These are phyloP conservation scores for Rhododendron vialii DNA, from an alignment of 148 eudicot species.

Conservation along the genomic window DNA sequence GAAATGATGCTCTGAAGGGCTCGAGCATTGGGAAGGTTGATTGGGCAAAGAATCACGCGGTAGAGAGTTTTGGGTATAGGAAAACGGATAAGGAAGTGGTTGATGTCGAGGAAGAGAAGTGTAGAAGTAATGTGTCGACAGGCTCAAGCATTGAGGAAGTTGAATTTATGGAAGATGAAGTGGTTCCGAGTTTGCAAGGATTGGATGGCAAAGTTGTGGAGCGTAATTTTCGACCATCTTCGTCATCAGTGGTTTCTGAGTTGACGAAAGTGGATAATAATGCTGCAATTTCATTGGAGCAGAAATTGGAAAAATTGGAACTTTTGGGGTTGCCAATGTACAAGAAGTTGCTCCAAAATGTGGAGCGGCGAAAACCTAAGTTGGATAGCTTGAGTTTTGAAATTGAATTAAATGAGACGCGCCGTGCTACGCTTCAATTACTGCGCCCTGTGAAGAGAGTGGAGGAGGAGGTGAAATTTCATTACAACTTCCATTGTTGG, in stretches of 20 bases:
- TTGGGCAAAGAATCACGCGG: constrained; percentile 15
- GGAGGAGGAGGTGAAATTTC: constrained; percentile 38
- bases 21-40: constrained; percentile 39
- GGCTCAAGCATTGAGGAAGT: constrained; percentile 43
- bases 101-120: constrained; percentile 15
- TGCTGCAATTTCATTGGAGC: constrained; percentile 19
- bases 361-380: constrained; percentile 28
- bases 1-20: constrained; percentile 32
- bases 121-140: constrained; percentile 24
- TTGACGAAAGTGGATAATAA: constrained; percentile 24
- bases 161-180: constrained; percentile 31
- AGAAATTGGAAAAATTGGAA: constrained; percentile 14
- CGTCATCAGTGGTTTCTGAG: constrained; percentile 31
- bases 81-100: constrained; percentile 32
- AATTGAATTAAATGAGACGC: constrained; percentile 35
- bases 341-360: constrained; percentile 38
- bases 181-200: constrained; percentile 9
- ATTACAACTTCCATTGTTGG: background rate
- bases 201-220: constrained; percentile 25
- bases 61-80: constrained; percentile 14
- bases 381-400: constrained; percentile 29
- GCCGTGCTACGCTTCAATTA: constrained; percentile 11
- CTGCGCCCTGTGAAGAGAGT: constrained; percentile 35
- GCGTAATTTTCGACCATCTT: constrained; percentile 19
- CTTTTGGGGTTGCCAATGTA: constrained; percentile 23